Evolutionary conservation across 805 yeast genomes (phyloP).

Genomic region (Ogataea henricii): DNA sequence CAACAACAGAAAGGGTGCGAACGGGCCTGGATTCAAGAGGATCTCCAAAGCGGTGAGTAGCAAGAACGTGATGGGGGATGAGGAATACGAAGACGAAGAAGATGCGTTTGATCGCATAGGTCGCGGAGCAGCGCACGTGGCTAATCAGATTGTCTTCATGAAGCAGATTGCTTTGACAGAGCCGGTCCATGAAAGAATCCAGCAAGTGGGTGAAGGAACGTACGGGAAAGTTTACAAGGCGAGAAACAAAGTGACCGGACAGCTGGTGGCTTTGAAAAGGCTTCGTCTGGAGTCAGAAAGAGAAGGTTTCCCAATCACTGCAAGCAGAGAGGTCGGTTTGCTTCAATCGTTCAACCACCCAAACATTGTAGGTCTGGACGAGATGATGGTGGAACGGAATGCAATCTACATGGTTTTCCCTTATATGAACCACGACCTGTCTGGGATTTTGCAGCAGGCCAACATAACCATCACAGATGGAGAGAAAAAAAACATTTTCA

Average conservation of each 20-base stretch:
- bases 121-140: not conserved
- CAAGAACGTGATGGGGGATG: slow-evolving; percentile 21
- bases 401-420: slow-evolving; percentile 89
- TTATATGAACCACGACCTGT: slow-evolving; percentile 89
- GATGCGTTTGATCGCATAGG: not conserved
- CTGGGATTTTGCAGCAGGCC: slow-evolving; percentile 83
- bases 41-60: slow-evolving; percentile 18
- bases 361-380: slow-evolving; percentile 78
- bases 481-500: slow-evolving; percentile 66
- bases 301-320: slow-evolving; percentile 96
- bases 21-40: slow-evolving; percentile 18
- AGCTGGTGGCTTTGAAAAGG: slow-evolving; percentile 82
- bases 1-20: not conserved
- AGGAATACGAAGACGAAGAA: slow-evolving; percentile 24
- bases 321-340: slow-evolving; percentile 85
- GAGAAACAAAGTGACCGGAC: slow-evolving; percentile 63
- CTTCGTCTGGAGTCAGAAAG: slow-evolving; percentile 82
- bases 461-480: slow-evolving; percentile 60
- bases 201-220: slow-evolving; percentile 98
- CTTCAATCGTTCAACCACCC: slow-evolving; percentile 81
- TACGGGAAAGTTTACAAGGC: slow-evolving; percentile 97
- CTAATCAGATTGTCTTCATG: slow-evolving; percentile 24
- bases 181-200: slow-evolving; percentile 63
- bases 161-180: slow-evolving; percentile 26
- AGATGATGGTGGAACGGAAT: slow-evolving; percentile 82